These are phyloP conservation scores for Orbilia blumenaviensis DNA, from an alignment of 2,329 filamentous ascomycete genomes.

Conservation along the genomic window DNA sequence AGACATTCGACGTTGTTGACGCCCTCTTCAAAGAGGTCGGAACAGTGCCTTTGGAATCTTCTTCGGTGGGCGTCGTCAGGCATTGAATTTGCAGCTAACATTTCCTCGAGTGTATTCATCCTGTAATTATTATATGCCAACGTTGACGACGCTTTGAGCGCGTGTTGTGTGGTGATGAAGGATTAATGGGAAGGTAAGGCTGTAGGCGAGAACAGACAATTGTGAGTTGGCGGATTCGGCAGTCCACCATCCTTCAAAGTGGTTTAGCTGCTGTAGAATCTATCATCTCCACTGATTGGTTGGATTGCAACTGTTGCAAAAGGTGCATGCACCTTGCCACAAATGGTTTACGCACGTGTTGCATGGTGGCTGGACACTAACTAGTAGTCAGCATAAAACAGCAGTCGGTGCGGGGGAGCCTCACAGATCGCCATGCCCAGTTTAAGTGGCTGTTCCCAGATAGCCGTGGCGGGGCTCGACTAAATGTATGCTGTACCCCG, in stretches of 20 bases:
- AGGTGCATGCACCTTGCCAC: background rate
- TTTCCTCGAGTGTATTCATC: background rate
- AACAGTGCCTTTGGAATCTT: constrained; percentile 3
- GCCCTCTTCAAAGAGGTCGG: constrained; percentile 4
- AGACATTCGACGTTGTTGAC: constrained; percentile 30
- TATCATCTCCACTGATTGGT: background rate
- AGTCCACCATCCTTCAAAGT: too few species aligned
- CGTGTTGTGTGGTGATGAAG: background rate
- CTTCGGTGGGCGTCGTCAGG: constrained; percentile 1
- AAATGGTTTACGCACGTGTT: background rate
- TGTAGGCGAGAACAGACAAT: too few species aligned
- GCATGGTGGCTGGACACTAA: background rate
- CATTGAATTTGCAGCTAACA: background rate
- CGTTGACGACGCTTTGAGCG: background rate
- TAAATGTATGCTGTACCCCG: too few species aligned
- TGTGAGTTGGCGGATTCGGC: too few species aligned
- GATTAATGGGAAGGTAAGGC: background rate
- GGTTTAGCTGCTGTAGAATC: background rate
- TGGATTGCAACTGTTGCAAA: background rate
- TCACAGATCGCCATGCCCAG: too few species aligned
- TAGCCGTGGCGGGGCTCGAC: too few species aligned
- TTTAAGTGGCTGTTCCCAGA: too few species aligned
- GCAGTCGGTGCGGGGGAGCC: too few species aligned
- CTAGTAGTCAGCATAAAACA: too few species aligned
- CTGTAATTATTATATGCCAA: too few species aligned